Conservation (phyloP, 768 basidiomycete species). For the Holtermannia corniformis region DNA sequence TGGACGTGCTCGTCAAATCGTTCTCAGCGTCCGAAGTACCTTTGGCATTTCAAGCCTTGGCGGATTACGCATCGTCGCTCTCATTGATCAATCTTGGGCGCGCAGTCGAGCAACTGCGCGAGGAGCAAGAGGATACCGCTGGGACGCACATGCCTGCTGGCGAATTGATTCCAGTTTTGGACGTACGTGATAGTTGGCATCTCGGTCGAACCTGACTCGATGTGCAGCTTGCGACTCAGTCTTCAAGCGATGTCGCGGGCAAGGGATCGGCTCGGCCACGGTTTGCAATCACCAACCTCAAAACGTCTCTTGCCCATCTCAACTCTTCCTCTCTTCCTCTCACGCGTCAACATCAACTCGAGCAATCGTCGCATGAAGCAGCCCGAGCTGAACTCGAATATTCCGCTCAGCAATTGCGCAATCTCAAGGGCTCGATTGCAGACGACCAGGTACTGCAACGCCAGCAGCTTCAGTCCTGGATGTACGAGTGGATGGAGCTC, state of each 20-base stretch:
- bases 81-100: conserved; percentile 11
- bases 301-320: conserved; percentile 46
- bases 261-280: conserved; percentile 10
- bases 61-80: conserved; percentile 13
- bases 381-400: conserved; percentile 32
- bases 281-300: conserved; percentile 34
- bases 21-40: conserved; percentile 21
- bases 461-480: conserved; percentile 35
- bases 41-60: conserved; percentile 16
- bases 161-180: conserved; percentile 26
- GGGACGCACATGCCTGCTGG: too few species aligned
- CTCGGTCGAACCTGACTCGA: too few species aligned
- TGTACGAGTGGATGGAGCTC: conserved; percentile 25
- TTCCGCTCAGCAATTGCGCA: conserved; percentile 13
- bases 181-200: too few species aligned
- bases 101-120: conserved; percentile 14
- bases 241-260: neutral
- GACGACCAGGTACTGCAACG: conserved; percentile 16
- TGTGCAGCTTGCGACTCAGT: neutral
- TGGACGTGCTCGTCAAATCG: conserved; percentile 13
- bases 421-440: conserved; percentile 6
- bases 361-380: conserved; percentile 29
- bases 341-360: conserved; percentile 28
- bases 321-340: conserved; percentile 15
- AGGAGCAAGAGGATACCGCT: conserved; percentile 17